Evolutionary conservation across 768 basidiomycete species (phyloP).

Genomic region (Cystofilobasidium ferigula): DNA sequence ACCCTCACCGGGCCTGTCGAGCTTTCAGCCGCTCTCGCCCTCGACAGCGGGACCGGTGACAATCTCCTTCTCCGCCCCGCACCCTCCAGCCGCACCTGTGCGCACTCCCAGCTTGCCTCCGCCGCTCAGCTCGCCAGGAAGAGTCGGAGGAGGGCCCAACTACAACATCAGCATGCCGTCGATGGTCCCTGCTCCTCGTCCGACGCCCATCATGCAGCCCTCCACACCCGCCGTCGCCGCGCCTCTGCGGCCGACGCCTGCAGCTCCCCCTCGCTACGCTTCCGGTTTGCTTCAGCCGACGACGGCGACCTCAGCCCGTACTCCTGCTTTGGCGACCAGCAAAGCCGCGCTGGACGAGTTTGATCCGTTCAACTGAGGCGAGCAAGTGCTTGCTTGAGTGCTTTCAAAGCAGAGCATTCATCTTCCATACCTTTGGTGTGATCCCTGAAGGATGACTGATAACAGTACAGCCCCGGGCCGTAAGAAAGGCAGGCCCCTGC

Average conservation of each 20-base stretch:
- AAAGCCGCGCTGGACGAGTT: too few species aligned
- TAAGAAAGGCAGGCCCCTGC: too few species aligned
- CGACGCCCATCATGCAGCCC: background rate
- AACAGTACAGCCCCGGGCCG: too few species aligned
- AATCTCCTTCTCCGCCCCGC: background rate
- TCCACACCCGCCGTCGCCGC: background rate
- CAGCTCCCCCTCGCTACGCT: constrained; percentile 10
- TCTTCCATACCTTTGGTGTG: too few species aligned
- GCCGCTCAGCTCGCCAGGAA: background rate
- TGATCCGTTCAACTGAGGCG: too few species aligned
- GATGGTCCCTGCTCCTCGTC: constrained; percentile 31
- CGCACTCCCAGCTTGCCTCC: too few species aligned
- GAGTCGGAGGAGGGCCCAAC: too few species aligned
- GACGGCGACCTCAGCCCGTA: too few species aligned
- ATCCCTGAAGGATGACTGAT: too few species aligned
- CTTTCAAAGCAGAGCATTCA: too few species aligned
- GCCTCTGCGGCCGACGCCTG: background rate
- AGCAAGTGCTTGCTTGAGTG: too few species aligned
- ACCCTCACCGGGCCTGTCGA: background rate
- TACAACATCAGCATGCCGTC: constrained; percentile 37
- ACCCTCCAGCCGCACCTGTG: background rate
- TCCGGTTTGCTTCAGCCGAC: constrained; percentile 14
- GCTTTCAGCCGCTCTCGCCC: constrained; percentile 3
- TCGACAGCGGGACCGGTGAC: background rate
- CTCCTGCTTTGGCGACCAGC: too few species aligned